Conservation (phyloP, 208 protist genomes). For the Giardia muris region DNA sequence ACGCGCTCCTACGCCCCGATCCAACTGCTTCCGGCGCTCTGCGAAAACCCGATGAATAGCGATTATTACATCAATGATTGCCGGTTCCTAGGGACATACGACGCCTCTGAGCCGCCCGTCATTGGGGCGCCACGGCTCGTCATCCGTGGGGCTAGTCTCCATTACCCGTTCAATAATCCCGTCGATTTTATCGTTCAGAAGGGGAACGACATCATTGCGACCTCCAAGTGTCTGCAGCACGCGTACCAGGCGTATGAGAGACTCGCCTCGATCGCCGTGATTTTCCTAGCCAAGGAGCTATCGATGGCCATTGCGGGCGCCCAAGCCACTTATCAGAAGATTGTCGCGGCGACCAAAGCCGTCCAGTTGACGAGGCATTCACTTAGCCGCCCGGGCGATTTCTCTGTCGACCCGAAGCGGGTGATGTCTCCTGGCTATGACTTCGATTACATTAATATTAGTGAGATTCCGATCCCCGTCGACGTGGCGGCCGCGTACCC, state of each 20-base stretch:
- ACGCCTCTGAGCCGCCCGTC: background rate
- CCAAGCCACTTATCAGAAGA: background rate
- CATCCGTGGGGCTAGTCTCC: background rate
- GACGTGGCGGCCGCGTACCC: background rate
- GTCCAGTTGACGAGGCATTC: background rate
- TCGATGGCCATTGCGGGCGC: background rate
- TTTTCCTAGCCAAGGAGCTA: background rate
- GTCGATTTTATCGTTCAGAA: background rate
- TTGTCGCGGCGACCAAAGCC: background rate
- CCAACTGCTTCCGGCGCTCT: background rate
- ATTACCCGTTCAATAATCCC: background rate
- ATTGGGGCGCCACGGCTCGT: background rate
- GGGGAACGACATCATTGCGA: background rate
- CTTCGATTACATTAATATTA: background rate
- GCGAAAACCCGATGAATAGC: background rate
- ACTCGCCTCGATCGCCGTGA: background rate
- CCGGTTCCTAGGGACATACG: background rate
- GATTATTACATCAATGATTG: constrained; percentile 24
- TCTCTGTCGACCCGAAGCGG: background rate
- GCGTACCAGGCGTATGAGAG: background rate
- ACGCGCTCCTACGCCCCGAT: background rate
- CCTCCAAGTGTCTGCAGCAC: background rate
- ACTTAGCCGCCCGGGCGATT: background rate
- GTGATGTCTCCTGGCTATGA: background rate
- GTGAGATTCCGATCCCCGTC: background rate